phyloP scores from a whole-genome alignment of 345 rosid species.

The Murraya koenigii region DNA sequence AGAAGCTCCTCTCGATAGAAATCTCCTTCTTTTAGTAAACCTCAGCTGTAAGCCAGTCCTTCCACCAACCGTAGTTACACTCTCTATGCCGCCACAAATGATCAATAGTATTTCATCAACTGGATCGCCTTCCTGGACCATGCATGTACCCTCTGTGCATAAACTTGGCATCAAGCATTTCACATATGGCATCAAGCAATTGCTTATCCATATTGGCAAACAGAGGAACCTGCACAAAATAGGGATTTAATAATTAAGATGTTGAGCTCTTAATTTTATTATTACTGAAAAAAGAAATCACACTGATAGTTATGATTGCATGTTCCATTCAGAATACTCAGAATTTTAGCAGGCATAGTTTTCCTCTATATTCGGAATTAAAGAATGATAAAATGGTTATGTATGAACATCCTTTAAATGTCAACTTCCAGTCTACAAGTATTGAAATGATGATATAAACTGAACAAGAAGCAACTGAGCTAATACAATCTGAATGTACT shows the following conservation, averaged over 20 bases:
- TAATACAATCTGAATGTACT: constrained; percentile 9
- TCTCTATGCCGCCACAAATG: constrained; percentile 74
- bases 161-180: constrained; percentile 77
- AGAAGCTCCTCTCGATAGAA: constrained; percentile 80
- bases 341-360: neutral
- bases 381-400: neutral
- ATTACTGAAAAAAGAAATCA: too few species aligned
- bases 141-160: constrained; percentile 65
- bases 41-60: constrained; percentile 82
- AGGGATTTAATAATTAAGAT: neutral
- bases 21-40: constrained; percentile 68
- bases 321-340: neutral
- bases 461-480: neutral
- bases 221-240: constrained; percentile 58
- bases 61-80: constrained; percentile 89
- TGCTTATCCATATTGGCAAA: constrained; percentile 89
- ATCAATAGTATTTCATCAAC: constrained; percentile 87
- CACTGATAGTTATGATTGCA: neutral
- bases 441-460: neutral
- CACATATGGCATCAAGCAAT: constrained; percentile 83
- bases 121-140: constrained; percentile 90
- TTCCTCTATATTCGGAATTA: neutral
- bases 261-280: too few species aligned
- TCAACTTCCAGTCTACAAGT: constrained; percentile 8
- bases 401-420: neutral